Evolutionary conservation across 169 alveolate genomes (phyloP).

Genomic region (Eimeria brunetti): DNA sequence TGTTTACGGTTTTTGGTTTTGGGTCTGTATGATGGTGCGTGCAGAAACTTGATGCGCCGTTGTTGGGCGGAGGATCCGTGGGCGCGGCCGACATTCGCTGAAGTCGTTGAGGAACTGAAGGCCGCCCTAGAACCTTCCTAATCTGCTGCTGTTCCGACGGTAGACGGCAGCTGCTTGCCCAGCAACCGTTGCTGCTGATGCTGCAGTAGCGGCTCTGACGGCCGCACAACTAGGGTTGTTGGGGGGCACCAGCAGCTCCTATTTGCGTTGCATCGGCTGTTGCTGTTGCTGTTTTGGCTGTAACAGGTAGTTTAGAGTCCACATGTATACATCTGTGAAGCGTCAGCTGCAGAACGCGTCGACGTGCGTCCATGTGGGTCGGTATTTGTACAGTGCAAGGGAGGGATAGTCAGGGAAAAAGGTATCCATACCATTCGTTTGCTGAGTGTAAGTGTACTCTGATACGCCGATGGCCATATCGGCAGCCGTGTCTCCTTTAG

Average conservation of each 20-base stretch:
- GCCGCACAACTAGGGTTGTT: not conserved
- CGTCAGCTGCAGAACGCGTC: not conserved
- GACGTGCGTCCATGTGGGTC: not conserved
- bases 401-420: not conserved
- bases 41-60: slow-evolving; percentile 66
- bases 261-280: not conserved
- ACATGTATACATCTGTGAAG: not conserved
- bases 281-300: not conserved
- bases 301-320: not conserved
- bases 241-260: not conserved
- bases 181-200: not conserved
- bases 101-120: slow-evolving; percentile 53
- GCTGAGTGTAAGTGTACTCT: not conserved
- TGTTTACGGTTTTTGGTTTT: not conserved
- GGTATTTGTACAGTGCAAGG: not conserved
- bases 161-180: not conserved
- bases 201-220: not conserved
- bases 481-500: not conserved
- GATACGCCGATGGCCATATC: not conserved
- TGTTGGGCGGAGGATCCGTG: slow-evolving; percentile 70
- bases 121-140: slow-evolving; percentile 33
- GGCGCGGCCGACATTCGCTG: slow-evolving; percentile 69
- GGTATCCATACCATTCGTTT: not conserved
- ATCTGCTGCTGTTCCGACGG: not conserved
- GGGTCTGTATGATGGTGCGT: not conserved